A percentile compares a stretch with the other conserved stretches of the same genome.
These are phyloP conservation scores for Arthrobotrys entomopaga DNA, from an alignment of 2,329 filamentous ascomycete species.

Conservation along the genomic window DNA sequence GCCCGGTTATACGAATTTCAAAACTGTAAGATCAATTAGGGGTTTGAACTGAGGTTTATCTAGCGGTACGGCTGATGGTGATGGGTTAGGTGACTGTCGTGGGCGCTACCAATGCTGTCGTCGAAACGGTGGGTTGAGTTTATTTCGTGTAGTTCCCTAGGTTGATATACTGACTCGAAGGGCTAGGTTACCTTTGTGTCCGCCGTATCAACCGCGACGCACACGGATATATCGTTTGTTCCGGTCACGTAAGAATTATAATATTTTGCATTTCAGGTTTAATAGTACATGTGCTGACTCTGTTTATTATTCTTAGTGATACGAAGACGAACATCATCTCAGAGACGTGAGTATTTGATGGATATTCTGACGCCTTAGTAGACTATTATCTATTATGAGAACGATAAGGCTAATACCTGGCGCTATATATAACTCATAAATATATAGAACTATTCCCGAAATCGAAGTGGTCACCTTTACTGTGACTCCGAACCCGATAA, in stretches of 20 bases:
- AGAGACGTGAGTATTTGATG: neutral
- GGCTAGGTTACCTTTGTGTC: conserved; percentile 3
- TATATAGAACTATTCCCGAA: neutral
- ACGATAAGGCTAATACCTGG: neutral
- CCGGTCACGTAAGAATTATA: conserved; percentile 6
- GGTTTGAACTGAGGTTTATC: too few relatives aligned
- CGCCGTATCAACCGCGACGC: neutral
- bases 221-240: conserved; percentile 7
- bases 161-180: neutral
- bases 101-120: conserved; percentile 5
- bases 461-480: conserved; percentile 10
- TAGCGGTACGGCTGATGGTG: too few relatives aligned
- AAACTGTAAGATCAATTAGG: conserved; percentile 1
- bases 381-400: too few relatives aligned
- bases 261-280: neutral
- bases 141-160: too few relatives aligned
- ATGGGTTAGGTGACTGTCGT: conserved; percentile 12
- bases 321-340: conserved; percentile 2
- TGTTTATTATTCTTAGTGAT: neutral
- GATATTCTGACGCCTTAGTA: neutral
- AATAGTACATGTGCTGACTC: neutral
- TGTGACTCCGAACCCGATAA: conserved; percentile 12
- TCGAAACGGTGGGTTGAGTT: neutral
- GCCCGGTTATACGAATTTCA: neutral
- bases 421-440: neutral